Evolutionary conservation across 139 green algal genomes (phyloP), one percentile per base, ranked within the genome.

Genomic region (Diplosphaera chodatii): DNA sequence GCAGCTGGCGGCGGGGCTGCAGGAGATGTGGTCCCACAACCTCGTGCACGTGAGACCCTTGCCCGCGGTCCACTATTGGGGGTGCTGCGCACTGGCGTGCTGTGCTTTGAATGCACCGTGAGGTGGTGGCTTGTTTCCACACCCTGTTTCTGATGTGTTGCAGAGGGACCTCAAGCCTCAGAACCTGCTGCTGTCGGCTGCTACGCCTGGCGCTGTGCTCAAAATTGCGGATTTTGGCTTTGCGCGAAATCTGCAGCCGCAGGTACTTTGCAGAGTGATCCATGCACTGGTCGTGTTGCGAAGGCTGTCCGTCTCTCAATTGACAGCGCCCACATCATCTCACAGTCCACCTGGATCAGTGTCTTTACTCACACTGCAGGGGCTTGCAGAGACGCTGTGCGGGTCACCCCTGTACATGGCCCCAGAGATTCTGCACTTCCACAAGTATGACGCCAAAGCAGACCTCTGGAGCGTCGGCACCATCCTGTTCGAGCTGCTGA

Each of bases 211-310:
- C 2, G 79, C 75, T 0, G 72, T 86, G 29, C 83, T 97, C 3
- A 98, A 98, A 78, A 99, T 99, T 66, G 95, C 95, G 18, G 95
- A 99, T 83, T 99, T 99, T 92, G 95, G 95, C 6, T 99, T 99
- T 84, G 95, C 95, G 4, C 77, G 95, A 32, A 87, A 82, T 37
- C 82, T 97, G 77, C 83, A 92, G 74, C 89, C 93, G 21, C 84
- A 95, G 75, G 62, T 64, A 37, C 18, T 27, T n/a, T n/a, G n/a
- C n/a, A n/a, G n/a, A n/a, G n/a, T n/a, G n/a, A n/a, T n/a, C n/a
- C n/a, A n/a, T n/a, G n/a, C n/a, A n/a, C n/a, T n/a, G n/a, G n/a
- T n/a, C n/a, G n/a, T n/a, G n/a, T n/a, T n/a, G n/a, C n/a, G n/a
- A n/a, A n/a, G n/a, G n/a, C n/a, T n/a, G n/a, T n/a, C n/a, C n/a